Conservation (phyloP, 1,139 yeast genomes). For the Diutina pseudorugosa region DNA sequence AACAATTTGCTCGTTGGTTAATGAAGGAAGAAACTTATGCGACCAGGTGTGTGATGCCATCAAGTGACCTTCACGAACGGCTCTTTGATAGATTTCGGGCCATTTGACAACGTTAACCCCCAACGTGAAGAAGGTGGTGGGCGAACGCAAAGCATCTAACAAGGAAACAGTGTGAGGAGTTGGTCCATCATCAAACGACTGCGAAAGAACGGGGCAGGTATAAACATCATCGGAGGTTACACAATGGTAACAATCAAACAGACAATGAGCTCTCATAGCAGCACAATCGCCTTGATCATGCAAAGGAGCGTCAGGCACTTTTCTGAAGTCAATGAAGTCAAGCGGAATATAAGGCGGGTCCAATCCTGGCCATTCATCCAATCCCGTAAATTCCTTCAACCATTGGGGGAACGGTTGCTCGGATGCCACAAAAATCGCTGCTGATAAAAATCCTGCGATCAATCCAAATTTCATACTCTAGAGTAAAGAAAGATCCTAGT, state of each 20-base stretch:
- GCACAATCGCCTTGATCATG: constrained; percentile 56
- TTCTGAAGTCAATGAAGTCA: constrained; percentile 48
- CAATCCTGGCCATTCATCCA: constrained; percentile 69
- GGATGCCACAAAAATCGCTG: not conserved
- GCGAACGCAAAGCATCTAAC: not conserved
- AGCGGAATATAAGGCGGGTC: constrained; percentile 82
- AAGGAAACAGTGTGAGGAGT: constrained; percentile 22
- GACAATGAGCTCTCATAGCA: constrained; percentile 37
- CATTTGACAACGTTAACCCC: constrained; percentile 69
- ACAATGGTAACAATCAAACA: constrained; percentile 81
- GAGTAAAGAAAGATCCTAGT: not conserved
- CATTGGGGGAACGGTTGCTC: constrained; percentile 52
- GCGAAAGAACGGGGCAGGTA: constrained; percentile 65
- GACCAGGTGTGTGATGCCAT: constrained; percentile 92
- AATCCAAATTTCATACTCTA: not conserved
- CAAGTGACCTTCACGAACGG: constrained; percentile 55
- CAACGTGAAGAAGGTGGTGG: constrained; percentile 71
- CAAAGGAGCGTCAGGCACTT: constrained; percentile 26
- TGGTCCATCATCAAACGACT: constrained; percentile 95
- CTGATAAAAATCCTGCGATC: not conserved
- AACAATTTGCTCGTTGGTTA: constrained; percentile 66
- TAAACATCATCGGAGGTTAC: constrained; percentile 65
- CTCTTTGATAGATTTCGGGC: constrained; percentile 58
- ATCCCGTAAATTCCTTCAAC: constrained; percentile 64
- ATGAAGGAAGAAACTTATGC: constrained; percentile 69